A percentile compares a stretch with the other conserved stretches of the same genome.
Conservation (phyloP, 2,329 filamentous ascomycete species). For the Ampelomyces quisqualis region DNA sequence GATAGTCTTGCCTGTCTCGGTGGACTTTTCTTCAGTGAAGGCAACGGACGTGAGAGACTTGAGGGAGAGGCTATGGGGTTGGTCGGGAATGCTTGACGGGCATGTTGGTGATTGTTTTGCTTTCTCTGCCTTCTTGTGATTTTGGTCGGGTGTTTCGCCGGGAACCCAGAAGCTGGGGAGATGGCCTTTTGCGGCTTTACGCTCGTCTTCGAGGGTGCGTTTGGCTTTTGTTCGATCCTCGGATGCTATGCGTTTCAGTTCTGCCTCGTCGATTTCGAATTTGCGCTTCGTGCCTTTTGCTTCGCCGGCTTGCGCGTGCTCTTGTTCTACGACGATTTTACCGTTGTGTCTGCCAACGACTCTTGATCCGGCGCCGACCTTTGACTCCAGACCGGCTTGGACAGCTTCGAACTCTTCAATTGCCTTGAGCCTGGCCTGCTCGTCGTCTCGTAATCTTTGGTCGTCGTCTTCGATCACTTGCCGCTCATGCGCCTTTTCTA, state of each 20-base stretch:
- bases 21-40: slow-evolving; percentile 70
- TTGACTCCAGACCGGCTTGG: slow-evolving; percentile 63
- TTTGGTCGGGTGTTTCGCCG: slow-evolving; percentile 67
- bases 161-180: slow-evolving; percentile 94
- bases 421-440: slow-evolving; percentile 68
- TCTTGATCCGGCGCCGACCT: slow-evolving; percentile 38
- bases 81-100: slow-evolving; percentile 67
- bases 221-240: slow-evolving; percentile 71
- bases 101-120: slow-evolving; percentile 71
- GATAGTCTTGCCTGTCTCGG: slow-evolving; percentile 51
- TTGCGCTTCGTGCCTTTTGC: slow-evolving; percentile 66
- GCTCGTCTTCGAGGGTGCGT: slow-evolving; percentile 70
- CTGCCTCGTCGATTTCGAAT: slow-evolving; percentile 75
- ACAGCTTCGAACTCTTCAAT: slow-evolving; percentile 81
- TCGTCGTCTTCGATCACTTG: slow-evolving; percentile 64
- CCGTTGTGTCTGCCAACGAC: slow-evolving; percentile 47
- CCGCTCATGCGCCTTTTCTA: slow-evolving; percentile 66
- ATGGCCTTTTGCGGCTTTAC: slow-evolving; percentile 62
- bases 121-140: slow-evolving; percentile 48
- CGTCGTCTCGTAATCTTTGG: slow-evolving; percentile 61
- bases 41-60: slow-evolving; percentile 73
- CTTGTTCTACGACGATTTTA: slow-evolving; percentile 48
- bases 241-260: slow-evolving; percentile 67
- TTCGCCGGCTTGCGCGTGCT: slow-evolving; percentile 32
- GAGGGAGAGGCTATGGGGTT: slow-evolving; percentile 73